phyloP scores from a whole-genome alignment of 352 stramenopile genomes.

The Globisporangium echinulatum region DNA sequence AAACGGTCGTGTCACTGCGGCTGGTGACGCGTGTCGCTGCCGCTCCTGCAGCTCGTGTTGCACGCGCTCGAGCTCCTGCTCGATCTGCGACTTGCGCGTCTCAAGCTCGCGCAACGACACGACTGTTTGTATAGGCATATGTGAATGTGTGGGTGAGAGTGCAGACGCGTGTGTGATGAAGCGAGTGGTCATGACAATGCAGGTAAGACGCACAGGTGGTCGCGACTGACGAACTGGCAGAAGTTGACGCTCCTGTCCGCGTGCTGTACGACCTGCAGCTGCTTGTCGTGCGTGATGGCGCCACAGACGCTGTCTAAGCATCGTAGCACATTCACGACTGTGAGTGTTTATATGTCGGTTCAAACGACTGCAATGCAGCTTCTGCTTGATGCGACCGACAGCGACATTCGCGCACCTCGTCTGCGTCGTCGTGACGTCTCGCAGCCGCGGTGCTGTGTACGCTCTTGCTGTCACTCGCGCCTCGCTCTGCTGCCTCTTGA shows the following conservation, averaged over 20 bases:
- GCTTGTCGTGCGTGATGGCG: constrained; percentile 2
- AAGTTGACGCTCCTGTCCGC: background rate
- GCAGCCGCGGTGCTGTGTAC: background rate
- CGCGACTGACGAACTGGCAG: constrained; percentile 15
- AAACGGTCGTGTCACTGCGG: constrained; percentile 4
- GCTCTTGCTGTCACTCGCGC: background rate
- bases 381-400: background rate
- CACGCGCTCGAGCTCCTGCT: constrained; percentile 16
- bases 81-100: constrained; percentile 47
- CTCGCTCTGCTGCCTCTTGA: too few species aligned
- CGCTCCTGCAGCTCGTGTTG: constrained; percentile 13
- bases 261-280: background rate
- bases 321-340: background rate
- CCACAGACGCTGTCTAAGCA: constrained; percentile 17
- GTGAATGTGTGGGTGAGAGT: background rate
- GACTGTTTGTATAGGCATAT: constrained; percentile 13
- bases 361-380: too few species aligned
- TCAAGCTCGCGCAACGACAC: constrained; percentile 51
- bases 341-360: background rate
- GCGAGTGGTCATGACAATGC: background rate
- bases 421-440: background rate
- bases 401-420: constrained; percentile 1
- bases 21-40: background rate
- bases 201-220: constrained; percentile 29
- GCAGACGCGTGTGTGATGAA: background rate